phyloP scores from a whole-genome alignment of 169 alveolate species.

The Besnoitia besnoiti region DNA sequence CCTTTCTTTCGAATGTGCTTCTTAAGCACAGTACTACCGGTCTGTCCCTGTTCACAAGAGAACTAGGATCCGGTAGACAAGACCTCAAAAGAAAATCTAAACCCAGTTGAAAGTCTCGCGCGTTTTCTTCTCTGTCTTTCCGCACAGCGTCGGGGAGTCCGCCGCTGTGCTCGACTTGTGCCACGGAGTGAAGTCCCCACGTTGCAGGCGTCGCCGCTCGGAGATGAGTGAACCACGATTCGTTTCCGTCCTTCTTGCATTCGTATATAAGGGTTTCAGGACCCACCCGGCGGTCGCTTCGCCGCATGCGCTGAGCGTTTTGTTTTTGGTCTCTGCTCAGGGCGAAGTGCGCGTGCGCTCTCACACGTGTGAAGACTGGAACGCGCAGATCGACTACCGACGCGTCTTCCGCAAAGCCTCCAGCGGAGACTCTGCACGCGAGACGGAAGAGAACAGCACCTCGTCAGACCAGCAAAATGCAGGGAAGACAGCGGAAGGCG shows the following conservation, averaged over 20 bases:
- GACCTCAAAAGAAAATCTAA: no score
- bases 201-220: no score
- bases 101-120: background rate
- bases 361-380: conserved; percentile 20
- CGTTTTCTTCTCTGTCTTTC: background rate
- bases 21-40: no score
- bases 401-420: background rate
- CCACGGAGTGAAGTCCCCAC: no score
- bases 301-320: background rate
- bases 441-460: background rate
- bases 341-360: conserved; percentile 19
- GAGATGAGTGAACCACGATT: no score
- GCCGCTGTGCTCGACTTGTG: background rate
- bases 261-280: no score
- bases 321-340: background rate
- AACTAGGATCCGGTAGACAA: no score
- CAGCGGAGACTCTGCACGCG: background rate
- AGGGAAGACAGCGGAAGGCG: background rate
- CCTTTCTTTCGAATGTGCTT: no score
- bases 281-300: background rate
- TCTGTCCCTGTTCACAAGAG: no score
- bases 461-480: no score
- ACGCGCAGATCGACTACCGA: conserved; percentile 2
- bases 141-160: background rate
- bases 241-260: no score